phyloP scores from a whole-genome alignment of 306 rosid genomes.

The Cicer arietinum region DNA sequence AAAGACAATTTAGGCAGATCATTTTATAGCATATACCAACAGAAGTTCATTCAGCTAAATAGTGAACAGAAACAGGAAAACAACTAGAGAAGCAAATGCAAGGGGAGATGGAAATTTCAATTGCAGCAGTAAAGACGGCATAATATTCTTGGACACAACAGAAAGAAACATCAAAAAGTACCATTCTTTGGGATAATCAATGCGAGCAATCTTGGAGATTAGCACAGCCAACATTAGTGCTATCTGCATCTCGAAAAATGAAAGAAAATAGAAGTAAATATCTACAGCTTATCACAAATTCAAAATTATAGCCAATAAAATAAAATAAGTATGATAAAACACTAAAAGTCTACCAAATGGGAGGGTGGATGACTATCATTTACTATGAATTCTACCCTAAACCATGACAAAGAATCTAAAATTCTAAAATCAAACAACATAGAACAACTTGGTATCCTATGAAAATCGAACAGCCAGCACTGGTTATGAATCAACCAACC shows the following conservation, averaged over 20 bases:
- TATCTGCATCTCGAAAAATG: conserved; percentile 64
- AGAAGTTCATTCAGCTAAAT: conserved; percentile 20
- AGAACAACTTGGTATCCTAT: conserved; percentile 4
- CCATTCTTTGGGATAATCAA: conserved; percentile 98
- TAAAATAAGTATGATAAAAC: background rate
- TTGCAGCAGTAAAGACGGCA: conserved; percentile 26
- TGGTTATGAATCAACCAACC: conserved; percentile 1
- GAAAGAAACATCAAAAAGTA: conserved; percentile 46
- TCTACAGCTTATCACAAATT: conserved; percentile 18
- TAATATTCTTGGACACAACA: conserved; percentile 15
- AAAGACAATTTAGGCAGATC: conserved; percentile 20
- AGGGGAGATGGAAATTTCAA: conserved; percentile 16
- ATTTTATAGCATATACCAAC: background rate
- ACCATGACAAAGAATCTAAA: background rate
- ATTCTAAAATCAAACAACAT: conserved; percentile 19
- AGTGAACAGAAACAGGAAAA: background rate
- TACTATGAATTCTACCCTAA: conserved; percentile 15
- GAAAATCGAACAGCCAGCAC: conserved; percentile 23
- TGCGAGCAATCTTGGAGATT: conserved; percentile 90
- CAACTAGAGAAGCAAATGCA: background rate
- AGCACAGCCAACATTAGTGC: conserved; percentile 88
- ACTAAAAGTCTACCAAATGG: background rate
- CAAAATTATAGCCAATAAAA: conserved; percentile 23
- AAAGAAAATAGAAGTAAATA: conserved; percentile 41
- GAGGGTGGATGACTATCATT: conserved; percentile 3